Evolutionary conservation across 257 asterid species (phyloP), one percentile per base, ranked within the genome.

Genomic region (Petrea volubilis): DNA sequence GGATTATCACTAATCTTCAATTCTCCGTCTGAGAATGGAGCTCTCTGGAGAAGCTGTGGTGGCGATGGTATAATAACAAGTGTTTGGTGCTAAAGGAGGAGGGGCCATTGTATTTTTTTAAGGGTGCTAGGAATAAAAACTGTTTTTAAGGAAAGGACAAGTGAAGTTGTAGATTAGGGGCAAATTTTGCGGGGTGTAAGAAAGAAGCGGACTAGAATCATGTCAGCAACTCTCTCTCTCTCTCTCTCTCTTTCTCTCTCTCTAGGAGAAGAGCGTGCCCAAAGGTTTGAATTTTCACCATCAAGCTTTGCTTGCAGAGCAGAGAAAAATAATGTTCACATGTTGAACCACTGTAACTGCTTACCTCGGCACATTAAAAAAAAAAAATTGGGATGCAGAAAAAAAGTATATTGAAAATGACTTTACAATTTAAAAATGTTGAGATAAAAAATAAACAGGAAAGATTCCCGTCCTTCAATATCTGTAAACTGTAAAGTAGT

Each of bases 51-150:
- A n/a, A n/a, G n/a, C n/a, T n/a, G n/a, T 17, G 36, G 15, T 52
- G 41, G 44, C 41, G 34, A 47, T 14, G 61, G 25, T 73, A 74
- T 61, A 25, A 38, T 25, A 71, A 66, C 24, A 18, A 34, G 59
- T 20, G 67, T 55, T 67, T 38, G 74, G 31, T 56, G 77, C 25
- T 40, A 17, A 55, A 52, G 7, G 27, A 23, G 74, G 1, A 52
- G 61, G 14, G 51, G 66, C 51, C 60, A 64, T 70, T 9, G 55
- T 53, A n/a, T n/a, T n/a, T 77, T 67, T 64, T 81, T 79, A 41
- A 76, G 80, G 77, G 82, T 84, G 75, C 55, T 33, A 77, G 83
- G 82, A 82, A 76, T 70, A 73, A 70, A 73, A 70, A 84, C 78
- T 77, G 72, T 52, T 50, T 62, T 23, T 64, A 66, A 76, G 69